phyloP scores from a whole-genome alignment of 108 stramenopile genomes.

The Pelagomonas calceolata region DNA sequence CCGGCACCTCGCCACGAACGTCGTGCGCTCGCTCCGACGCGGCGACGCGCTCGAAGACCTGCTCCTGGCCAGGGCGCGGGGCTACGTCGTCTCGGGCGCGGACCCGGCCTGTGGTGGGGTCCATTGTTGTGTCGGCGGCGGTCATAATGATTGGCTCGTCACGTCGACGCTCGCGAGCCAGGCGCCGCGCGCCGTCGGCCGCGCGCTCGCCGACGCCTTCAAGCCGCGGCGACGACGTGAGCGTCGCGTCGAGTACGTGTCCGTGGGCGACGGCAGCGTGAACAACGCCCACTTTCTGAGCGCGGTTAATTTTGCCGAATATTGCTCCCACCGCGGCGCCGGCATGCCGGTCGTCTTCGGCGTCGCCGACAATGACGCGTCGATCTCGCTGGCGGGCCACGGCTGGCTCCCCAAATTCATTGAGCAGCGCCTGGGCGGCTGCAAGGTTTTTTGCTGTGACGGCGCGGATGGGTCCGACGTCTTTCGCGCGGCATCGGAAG shows the following conservation, averaged over 20 bases:
- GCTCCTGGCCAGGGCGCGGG: constrained; percentile 60
- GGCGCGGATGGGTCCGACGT: constrained; percentile 56
- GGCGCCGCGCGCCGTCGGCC: constrained; percentile 66
- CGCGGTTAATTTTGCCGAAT: constrained; percentile 53
- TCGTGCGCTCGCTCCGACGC: constrained; percentile 46
- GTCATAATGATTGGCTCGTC: constrained; percentile 19
- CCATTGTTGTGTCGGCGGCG: constrained; percentile 65
- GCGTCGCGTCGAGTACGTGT: constrained; percentile 47
- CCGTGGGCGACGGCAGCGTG: constrained; percentile 67
- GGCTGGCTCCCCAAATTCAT: constrained; percentile 30
- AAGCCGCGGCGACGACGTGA: constrained; percentile 5
- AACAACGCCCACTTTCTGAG: constrained; percentile 72
- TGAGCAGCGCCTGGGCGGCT: background rate
- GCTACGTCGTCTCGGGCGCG: constrained; percentile 46
- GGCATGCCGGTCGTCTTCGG: constrained; percentile 70
- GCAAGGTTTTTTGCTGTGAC: constrained; percentile 45
- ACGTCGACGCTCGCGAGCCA: constrained; percentile 66
- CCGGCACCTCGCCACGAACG: constrained; percentile 52
- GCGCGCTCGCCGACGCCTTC: constrained; percentile 44
- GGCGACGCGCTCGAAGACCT: constrained; percentile 39
- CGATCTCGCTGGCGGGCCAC: constrained; percentile 52
- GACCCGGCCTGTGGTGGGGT: constrained; percentile 76
- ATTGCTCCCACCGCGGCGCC: constrained; percentile 48
- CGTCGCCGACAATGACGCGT: constrained; percentile 64
- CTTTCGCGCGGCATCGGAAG: constrained; percentile 54